A percentile compares a stretch with the other conserved stretches of the same genome.
Evolutionary conservation across 768 basidiomycete genomes (phyloP).

Genomic region (Albatrellus ellisii): DNA sequence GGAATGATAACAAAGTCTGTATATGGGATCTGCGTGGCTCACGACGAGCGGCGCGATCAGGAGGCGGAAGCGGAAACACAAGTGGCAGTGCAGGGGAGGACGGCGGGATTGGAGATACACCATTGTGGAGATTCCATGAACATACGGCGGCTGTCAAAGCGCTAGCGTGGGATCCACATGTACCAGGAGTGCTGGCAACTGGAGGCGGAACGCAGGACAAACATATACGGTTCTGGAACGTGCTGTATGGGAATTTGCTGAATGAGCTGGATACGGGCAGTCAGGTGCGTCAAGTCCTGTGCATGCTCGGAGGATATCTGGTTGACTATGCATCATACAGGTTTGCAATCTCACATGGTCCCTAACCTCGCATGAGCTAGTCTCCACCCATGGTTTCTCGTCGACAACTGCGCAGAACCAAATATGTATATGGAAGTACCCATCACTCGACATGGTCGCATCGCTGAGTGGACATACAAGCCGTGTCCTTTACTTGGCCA

Average conservation of each 20-base stretch:
- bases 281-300: constrained; percentile 45
- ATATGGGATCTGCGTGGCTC: constrained; percentile 87
- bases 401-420: constrained; percentile 92
- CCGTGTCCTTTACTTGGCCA: constrained; percentile 92
- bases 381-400: constrained; percentile 96
- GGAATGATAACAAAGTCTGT: constrained; percentile 98
- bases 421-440: constrained; percentile 93
- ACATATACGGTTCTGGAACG: constrained; percentile 97
- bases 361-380: constrained; percentile 88
- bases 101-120: constrained; percentile 35
- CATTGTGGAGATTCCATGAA: constrained; percentile 91
- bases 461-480: constrained; percentile 90
- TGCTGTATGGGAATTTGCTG: constrained; percentile 71
- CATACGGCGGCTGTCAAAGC: constrained; percentile 97
- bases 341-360: constrained; percentile 98
- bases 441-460: constrained; percentile 86
- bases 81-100: constrained; percentile 19
- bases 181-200: constrained; percentile 79
- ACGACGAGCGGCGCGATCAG: constrained; percentile 22
- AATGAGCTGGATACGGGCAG: constrained; percentile 89
- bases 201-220: constrained; percentile 99
- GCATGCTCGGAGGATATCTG: no score
- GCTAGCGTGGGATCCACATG: constrained; percentile 96
- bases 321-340: constrained; percentile 24
- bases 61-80: constrained; percentile 15